These are phyloP conservation scores for Pythium guiyangense DNA, from an alignment of 352 stramenopile species.

Conservation along the genomic window DNA sequence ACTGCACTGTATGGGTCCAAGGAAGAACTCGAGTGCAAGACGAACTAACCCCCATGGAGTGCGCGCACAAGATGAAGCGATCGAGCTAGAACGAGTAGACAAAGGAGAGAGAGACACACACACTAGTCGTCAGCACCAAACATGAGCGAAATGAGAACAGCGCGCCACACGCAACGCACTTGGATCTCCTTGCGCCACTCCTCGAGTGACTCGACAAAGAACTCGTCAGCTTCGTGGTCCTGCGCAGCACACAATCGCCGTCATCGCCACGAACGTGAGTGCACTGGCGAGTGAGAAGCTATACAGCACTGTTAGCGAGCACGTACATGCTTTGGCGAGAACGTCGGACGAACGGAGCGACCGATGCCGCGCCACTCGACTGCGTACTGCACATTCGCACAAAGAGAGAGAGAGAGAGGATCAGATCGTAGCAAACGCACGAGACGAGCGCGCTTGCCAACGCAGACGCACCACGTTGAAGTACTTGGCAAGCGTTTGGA, in stretches of 20 bases:
- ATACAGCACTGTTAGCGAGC: too few relatives aligned
- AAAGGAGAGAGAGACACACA: too few relatives aligned
- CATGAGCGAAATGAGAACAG: neutral
- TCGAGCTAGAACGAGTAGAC: slow-evolving; percentile 31
- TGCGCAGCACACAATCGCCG: slow-evolving; percentile 1
- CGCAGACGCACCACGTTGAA: slow-evolving; percentile 69
- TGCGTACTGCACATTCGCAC: slow-evolving; percentile 41
- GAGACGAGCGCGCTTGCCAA: neutral
- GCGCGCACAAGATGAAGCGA: slow-evolving; percentile 64
- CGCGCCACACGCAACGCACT: slow-evolving; percentile 13
- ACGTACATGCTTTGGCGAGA: slow-evolving; percentile 46
- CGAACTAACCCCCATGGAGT: slow-evolving; percentile 74
- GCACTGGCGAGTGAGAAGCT: neutral
- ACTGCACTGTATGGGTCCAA: too few relatives aligned
- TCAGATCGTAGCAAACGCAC: neutral
- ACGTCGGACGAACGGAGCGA: slow-evolving; percentile 58
- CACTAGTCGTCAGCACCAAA: neutral
- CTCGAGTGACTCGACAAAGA: slow-evolving; percentile 79
- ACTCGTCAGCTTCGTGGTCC: slow-evolving; percentile 72
- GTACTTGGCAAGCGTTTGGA: slow-evolving; percentile 68
- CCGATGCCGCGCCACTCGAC: slow-evolving; percentile 83
- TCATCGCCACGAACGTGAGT: neutral
- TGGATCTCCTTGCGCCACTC: slow-evolving; percentile 58
- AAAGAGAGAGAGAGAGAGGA: neutral
- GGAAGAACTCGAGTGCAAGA: too few relatives aligned